Evolutionary conservation across 2,329 filamentous ascomycete species (phyloP).

Genomic region (Ceratocystis harringtonii): DNA sequence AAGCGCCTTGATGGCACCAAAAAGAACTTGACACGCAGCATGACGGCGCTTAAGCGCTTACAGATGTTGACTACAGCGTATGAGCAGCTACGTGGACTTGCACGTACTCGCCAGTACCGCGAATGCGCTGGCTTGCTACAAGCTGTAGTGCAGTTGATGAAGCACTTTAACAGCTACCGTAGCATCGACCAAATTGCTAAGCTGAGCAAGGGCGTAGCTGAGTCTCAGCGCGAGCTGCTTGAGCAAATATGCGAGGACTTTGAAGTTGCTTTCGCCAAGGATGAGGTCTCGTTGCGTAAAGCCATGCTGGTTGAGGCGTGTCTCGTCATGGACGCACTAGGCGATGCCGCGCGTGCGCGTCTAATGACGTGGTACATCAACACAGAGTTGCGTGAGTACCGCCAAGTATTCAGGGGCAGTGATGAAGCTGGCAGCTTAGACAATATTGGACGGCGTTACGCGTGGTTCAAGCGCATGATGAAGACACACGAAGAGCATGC

Average conservation of each 20-base stretch:
- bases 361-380: slow-evolving; percentile 97
- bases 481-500: slow-evolving; percentile 93
- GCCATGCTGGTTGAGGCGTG: slow-evolving; percentile 72
- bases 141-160: slow-evolving; percentile 93
- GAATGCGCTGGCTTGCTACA: slow-evolving; percentile 89
- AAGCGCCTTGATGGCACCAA: slow-evolving; percentile 95
- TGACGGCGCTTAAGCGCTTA: slow-evolving; percentile 91
- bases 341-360: slow-evolving; percentile 67
- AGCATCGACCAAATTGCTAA: slow-evolving; percentile 97
- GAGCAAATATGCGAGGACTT: slow-evolving; percentile 99
- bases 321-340: slow-evolving; percentile 84
- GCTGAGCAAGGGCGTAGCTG: slow-evolving; percentile 79
- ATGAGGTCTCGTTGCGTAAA: slow-evolving; percentile 57
- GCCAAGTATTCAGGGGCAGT: slow-evolving; percentile 87
- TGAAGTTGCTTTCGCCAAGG: slow-evolving; percentile 83
- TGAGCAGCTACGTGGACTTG: slow-evolving; percentile 74
- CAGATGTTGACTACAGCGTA: slow-evolving; percentile 99
- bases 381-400: slow-evolving; percentile 86
- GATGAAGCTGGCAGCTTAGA: slow-evolving; percentile 93
- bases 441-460: slow-evolving; percentile 87
- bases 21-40: slow-evolving; percentile 86
- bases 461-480: slow-evolving; percentile 92
- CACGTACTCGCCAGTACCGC: slow-evolving; percentile 76
- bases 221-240: slow-evolving; percentile 78
- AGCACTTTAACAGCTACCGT: slow-evolving; percentile 93